phyloP scores from a whole-genome alignment of 257 asterid species.

The Solanum raphanifolium region DNA sequence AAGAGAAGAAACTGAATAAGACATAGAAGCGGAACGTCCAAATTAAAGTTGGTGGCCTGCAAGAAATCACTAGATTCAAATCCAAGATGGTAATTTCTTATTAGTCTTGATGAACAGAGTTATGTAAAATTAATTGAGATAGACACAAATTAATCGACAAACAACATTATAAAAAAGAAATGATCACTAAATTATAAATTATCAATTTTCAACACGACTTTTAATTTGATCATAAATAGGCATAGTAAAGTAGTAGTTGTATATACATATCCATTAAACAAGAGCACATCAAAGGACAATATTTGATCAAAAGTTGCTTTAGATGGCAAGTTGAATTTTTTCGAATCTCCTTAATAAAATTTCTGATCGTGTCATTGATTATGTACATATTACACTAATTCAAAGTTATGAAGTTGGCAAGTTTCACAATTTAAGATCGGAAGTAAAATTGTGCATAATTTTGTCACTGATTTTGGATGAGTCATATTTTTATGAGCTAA shows the following conservation, averaged over 20 bases:
- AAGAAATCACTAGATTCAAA: not conserved
- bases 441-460: not conserved
- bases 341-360: not conserved
- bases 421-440: not conserved
- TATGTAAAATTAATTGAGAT: not conserved
- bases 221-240: not conserved
- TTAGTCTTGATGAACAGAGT: accelerated
- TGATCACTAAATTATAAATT: not conserved
- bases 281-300: not conserved
- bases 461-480: not conserved
- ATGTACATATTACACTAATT: not conserved
- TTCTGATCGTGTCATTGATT: not conserved
- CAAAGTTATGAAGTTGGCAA: not conserved
- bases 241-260: not conserved
- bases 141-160: accelerated
- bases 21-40: not conserved
- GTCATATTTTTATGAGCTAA: not conserved
- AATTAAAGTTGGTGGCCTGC: not conserved
- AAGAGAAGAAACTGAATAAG: not conserved
- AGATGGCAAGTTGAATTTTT: not conserved
- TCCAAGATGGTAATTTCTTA: not conserved
- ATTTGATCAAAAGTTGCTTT: not conserved
- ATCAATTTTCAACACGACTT: not conserved
- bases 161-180: not conserved
- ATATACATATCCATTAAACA: too few relatives aligned